Conservation (phyloP, 192 early-diverging fungal genomes). For the Umbelopsis vinacea region DNA sequence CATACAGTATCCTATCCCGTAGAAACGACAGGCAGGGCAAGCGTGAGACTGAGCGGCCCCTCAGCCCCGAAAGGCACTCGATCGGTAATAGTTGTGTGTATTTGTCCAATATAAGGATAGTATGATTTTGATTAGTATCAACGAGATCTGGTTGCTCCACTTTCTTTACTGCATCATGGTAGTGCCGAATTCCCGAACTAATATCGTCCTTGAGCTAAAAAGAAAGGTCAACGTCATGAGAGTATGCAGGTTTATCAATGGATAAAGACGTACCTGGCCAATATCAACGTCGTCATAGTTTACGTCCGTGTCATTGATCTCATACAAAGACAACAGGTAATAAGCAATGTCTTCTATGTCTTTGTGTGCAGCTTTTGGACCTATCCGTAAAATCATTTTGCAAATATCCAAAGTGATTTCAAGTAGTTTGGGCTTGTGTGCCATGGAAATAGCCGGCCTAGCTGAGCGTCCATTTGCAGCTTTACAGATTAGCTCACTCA, state of each 20-base stretch:
- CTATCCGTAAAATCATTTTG: slow-evolving; percentile 59
- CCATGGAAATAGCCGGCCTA: slow-evolving; percentile 26
- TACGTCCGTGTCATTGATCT: slow-evolving; percentile 53
- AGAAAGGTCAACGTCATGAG: slow-evolving; percentile 21
- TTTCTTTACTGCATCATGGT: slow-evolving; percentile 23
- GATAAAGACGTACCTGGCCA: slow-evolving; percentile 10
- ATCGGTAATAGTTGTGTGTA: slow-evolving; percentile 85
- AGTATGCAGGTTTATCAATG: too few species aligned
- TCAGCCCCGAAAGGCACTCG: slow-evolving; percentile 82
- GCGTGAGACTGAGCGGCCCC: slow-evolving; percentile 75
- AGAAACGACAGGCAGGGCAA: slow-evolving; percentile 79
- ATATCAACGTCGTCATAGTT: slow-evolving; percentile 62
- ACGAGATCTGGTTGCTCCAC: background rate
- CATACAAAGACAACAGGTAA: slow-evolving; percentile 71
- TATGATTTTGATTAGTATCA: slow-evolving; percentile 48
- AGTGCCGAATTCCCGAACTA: slow-evolving; percentile 11
- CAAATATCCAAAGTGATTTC: slow-evolving; percentile 62
- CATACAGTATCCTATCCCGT: slow-evolving; percentile 57
- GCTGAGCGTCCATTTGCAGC: slow-evolving; percentile 3
- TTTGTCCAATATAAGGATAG: slow-evolving; percentile 88
- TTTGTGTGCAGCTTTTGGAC: slow-evolving; percentile 49
- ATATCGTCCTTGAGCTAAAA: slow-evolving; percentile 33
- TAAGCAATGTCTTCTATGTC: slow-evolving; percentile 74
- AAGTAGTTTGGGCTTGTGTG: slow-evolving; percentile 41
- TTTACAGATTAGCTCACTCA: slow-evolving; percentile 56